A percentile compares a stretch with the other conserved stretches of the same genome.
Conservation (phyloP, 139 green algal species). For the Picochlorum sp. region DNA sequence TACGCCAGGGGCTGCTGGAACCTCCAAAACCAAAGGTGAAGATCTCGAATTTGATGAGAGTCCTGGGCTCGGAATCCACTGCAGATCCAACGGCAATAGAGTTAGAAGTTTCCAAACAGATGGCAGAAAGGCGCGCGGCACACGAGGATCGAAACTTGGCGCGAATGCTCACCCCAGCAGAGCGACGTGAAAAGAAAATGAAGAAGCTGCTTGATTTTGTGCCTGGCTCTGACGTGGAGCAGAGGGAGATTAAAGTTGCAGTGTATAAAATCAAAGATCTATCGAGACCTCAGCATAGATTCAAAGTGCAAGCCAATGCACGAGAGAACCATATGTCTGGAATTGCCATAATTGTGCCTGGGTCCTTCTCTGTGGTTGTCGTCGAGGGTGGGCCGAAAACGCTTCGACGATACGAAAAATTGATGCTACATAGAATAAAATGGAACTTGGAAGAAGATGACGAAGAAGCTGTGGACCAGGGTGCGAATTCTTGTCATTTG, state of each 20-base stretch:
- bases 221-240: slow-evolving; percentile 19
- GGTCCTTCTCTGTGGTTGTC: slow-evolving; percentile 63
- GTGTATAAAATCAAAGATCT: slow-evolving; percentile 44
- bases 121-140: slow-evolving; percentile 71
- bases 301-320: slow-evolving; percentile 93
- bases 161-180: slow-evolving; percentile 85
- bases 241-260: slow-evolving; percentile 12
- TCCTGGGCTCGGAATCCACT: slow-evolving; percentile 78
- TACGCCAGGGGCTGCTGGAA: slow-evolving; percentile 86
- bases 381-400: slow-evolving; percentile 73
- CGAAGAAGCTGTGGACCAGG: slow-evolving; percentile 13
- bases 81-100: slow-evolving; percentile 91
- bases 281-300: slow-evolving; percentile 52
- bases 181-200: slow-evolving; percentile 89
- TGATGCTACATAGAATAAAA: slow-evolving; percentile 93
- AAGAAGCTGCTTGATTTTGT: slow-evolving; percentile 74
- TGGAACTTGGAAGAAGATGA: slow-evolving; percentile 63
- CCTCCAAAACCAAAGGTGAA: slow-evolving; percentile 93
- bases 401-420: slow-evolving; percentile 72
- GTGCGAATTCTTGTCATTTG: slow-evolving; percentile 45
- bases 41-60: slow-evolving; percentile 91
- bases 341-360: slow-evolving; percentile 4
- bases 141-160: slow-evolving; percentile 95
- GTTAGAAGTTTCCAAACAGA: slow-evolving; percentile 73
- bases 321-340: slow-evolving; percentile 49